Percentiles rank a stretch among this genome's conserved stretches.
Conservation (phyloP, 1,284 basidiomycete genomes). For the Marasmius oreades region DNA sequence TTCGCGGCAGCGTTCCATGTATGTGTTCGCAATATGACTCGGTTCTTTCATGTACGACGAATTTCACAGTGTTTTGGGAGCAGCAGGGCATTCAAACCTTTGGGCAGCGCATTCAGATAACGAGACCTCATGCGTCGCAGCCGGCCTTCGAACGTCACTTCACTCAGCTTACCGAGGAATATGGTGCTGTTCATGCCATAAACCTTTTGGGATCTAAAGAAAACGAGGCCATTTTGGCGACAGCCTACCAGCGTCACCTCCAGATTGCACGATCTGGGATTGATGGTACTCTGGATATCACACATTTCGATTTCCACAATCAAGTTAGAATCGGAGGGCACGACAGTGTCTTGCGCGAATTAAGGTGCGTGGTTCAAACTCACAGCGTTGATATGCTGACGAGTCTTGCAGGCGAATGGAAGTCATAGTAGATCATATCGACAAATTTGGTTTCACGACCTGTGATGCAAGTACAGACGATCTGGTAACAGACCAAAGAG, state of each 20-base stretch:
- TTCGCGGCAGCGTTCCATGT: conserved; percentile 92
- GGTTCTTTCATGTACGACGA: conserved; percentile 14
- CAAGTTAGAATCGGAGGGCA: conserved; percentile 83
- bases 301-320: conserved; percentile 94
- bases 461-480: conserved; percentile 65
- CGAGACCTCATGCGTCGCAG: conserved; percentile 92
- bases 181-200: conserved; percentile 78
- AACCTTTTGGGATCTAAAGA: conserved; percentile 90
- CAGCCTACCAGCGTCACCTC: conserved; percentile 80
- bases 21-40: conserved; percentile 32
- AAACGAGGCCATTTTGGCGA: conserved; percentile 83
- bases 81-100: conserved; percentile 92
- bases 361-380: conserved; percentile 45
- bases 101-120: conserved; percentile 89
- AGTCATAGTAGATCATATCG: conserved; percentile 61
- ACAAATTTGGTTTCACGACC: conserved; percentile 84
- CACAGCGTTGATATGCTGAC: conserved; percentile 10
- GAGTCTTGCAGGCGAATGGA: conserved; percentile 47
- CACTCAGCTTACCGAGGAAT: conserved; percentile 79
- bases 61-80: conserved; percentile 87
- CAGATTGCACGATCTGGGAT: conserved; percentile 54
- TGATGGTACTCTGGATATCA: conserved; percentile 65
- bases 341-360: conserved; percentile 77
- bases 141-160: conserved; percentile 97
- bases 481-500: conserved; percentile 80